Percentiles rank a stretch among this genome's conserved stretches.
phyloP scores from a whole-genome alignment of 306 rosid species.

The Citrullus mucosospermus region DNA sequence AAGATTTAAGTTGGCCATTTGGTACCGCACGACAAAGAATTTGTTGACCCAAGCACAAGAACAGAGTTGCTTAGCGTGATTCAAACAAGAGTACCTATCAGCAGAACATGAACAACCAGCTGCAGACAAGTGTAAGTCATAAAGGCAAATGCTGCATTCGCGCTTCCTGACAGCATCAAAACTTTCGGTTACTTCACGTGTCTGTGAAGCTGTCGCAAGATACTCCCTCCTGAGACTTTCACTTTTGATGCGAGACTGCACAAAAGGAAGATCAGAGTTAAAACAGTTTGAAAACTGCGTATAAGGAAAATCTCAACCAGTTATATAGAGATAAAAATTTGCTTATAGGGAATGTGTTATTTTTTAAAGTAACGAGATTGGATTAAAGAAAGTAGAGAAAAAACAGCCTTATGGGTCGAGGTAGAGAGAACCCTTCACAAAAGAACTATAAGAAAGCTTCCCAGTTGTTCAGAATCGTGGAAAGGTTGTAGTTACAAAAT shows the following conservation, averaged over 20 bases:
- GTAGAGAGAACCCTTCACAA: too few species aligned
- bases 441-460: too few species aligned
- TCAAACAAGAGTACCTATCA: slow-evolving; percentile 55
- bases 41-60: slow-evolving; percentile 56
- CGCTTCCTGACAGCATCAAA: slow-evolving; percentile 39
- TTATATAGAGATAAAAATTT: not conserved
- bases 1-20: slow-evolving; percentile 43
- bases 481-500: too few species aligned
- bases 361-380: too few species aligned
- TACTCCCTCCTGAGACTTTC: slow-evolving; percentile 51
- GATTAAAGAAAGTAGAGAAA: too few species aligned
- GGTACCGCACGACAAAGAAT: slow-evolving; percentile 40
- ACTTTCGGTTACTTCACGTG: slow-evolving; percentile 29
- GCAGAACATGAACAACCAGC: slow-evolving; percentile 55
- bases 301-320: not conserved
- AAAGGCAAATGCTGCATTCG: slow-evolving; percentile 65
- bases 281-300: not conserved
- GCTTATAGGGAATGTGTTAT: too few species aligned
- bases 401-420: too few species aligned
- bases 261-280: not conserved
- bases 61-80: slow-evolving; percentile 73
- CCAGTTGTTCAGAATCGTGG: too few species aligned
- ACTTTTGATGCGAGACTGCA: slow-evolving; percentile 46
- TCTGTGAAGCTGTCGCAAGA: slow-evolving; percentile 34
- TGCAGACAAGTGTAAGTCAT: slow-evolving; percentile 67